phyloP scores from a whole-genome alignment of 2,329 filamentous ascomycete species.

The Botrytis deweyae region DNA sequence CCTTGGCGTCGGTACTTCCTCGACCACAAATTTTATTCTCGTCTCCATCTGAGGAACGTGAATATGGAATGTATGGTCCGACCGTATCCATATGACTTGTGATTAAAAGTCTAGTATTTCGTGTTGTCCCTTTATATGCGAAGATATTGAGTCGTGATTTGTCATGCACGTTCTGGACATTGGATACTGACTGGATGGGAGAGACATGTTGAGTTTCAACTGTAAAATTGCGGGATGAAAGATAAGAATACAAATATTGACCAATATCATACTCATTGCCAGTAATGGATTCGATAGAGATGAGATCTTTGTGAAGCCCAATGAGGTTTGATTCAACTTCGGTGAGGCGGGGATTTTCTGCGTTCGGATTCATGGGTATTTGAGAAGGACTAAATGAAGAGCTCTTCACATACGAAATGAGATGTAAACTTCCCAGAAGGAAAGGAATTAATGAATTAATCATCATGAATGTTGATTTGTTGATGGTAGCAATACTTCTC shows the following conservation, averaged over 20 bases:
- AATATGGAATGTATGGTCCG: slow-evolving; percentile 47
- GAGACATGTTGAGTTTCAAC: slow-evolving; percentile 15
- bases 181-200: not conserved
- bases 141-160: slow-evolving; percentile 53
- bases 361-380: not conserved
- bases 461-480: not conserved
- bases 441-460: not conserved
- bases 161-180: not conserved
- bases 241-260: not conserved
- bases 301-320: not conserved
- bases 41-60: slow-evolving; percentile 32
- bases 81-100: slow-evolving; percentile 64
- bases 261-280: slow-evolving; percentile 11
- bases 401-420: not conserved
- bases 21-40: slow-evolving; percentile 61
- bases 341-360: not conserved
- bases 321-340: not conserved
- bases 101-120: slow-evolving; percentile 49
- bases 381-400: not conserved
- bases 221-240: slow-evolving; percentile 15
- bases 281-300: slow-evolving; percentile 11
- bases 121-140: slow-evolving; percentile 51
- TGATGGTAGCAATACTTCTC: not conserved
- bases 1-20: slow-evolving; percentile 70
- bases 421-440: not conserved